A percentile compares a stretch with the other conserved stretches of the same genome.
These are phyloP conservation scores for Tylopilus plumbeoviolaceoides DNA, from an alignment of 768 basidiomycete genomes.

Conservation along the genomic window DNA sequence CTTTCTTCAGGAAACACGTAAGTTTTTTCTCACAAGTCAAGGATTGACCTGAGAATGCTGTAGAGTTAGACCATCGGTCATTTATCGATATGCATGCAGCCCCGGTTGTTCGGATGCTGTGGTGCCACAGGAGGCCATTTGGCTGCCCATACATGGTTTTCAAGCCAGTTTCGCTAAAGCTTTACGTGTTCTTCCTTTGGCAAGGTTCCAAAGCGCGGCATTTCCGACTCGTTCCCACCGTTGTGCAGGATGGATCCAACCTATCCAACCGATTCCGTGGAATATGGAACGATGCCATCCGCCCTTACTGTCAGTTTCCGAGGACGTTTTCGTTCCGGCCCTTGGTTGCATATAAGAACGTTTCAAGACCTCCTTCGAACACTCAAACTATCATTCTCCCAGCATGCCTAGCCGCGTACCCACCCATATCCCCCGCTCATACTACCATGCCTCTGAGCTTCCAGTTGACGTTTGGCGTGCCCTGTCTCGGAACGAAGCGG, in stretches of 20 bases:
- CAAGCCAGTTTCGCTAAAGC: neutral
- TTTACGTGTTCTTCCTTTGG: neutral
- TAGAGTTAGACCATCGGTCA: neutral
- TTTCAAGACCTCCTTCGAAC: slow-evolving; percentile 5
- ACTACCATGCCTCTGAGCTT: slow-evolving; percentile 14
- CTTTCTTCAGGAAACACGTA: neutral
- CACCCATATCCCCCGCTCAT: slow-evolving; percentile 1
- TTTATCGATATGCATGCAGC: neutral
- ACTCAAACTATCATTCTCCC: neutral
- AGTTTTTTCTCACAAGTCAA: neutral
- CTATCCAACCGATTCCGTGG: neutral
- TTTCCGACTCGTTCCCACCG: neutral
- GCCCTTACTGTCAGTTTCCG: neutral
- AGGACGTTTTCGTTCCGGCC: neutral
- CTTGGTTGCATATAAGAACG: slow-evolving; percentile 11
- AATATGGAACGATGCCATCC: neutral
- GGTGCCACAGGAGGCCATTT: neutral
- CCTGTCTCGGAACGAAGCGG: slow-evolving; percentile 26
- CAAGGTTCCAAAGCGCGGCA: neutral
- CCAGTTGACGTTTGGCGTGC: slow-evolving; percentile 26
- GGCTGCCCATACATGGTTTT: neutral
- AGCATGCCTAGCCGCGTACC: slow-evolving; percentile 14
- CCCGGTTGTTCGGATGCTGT: neutral
- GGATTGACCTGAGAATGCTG: neutral
- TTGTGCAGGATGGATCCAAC: slow-evolving; percentile 21